These are phyloP conservation scores for Radiomyces spectabilis DNA, from an alignment of 192 early-diverging fungal species.

Conservation along the genomic window DNA sequence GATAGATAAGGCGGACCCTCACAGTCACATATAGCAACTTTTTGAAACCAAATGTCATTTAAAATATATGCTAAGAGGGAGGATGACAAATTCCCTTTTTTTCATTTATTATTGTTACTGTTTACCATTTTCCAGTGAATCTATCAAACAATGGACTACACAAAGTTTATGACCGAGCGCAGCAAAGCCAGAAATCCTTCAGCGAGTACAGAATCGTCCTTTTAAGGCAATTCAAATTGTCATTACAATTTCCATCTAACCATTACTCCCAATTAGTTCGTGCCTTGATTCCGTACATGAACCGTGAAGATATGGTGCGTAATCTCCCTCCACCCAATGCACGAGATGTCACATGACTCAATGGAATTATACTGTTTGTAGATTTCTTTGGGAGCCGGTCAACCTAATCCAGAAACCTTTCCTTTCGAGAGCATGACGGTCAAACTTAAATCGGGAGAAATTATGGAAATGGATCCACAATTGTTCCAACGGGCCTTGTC, in stretches of 20 bases:
- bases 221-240: too few species aligned
- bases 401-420: constrained; percentile 60
- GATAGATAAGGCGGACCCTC: too few species aligned
- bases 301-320: constrained; percentile 6
- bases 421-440: constrained; percentile 51
- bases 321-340: background rate
- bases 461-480: constrained; percentile 47
- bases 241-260: too few species aligned
- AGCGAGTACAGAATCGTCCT: too few species aligned
- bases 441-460: constrained; percentile 46
- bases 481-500: constrained; percentile 48
- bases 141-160: constrained; percentile 21
- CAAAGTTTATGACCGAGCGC: constrained; percentile 29
- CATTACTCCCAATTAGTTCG: constrained; percentile 12
- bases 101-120: background rate
- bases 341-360: too few species aligned
- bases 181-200: constrained; percentile 36
- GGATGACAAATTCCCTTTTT: too few species aligned
- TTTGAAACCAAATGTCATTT: too few species aligned
- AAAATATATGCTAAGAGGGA: too few species aligned
- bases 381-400: constrained; percentile 67
- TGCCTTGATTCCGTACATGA: constrained; percentile 23
- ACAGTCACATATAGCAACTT: too few species aligned
- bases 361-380: too few species aligned
- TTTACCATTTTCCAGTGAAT: background rate